These are phyloP conservation scores for Rutstroemia sp. DNA, from an alignment of 2,329 filamentous ascomycete species.

Conservation along the genomic window DNA sequence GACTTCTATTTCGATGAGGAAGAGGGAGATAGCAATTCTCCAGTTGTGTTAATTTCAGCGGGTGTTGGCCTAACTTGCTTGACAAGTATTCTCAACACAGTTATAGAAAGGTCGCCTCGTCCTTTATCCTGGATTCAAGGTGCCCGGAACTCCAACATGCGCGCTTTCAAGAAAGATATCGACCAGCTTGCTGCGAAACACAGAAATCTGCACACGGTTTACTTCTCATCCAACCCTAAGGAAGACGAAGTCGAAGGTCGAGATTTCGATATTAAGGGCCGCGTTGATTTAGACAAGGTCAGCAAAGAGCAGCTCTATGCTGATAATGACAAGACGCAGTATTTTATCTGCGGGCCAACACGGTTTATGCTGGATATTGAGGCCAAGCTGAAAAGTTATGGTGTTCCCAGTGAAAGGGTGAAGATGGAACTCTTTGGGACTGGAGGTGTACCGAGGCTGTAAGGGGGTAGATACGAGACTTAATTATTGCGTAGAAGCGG, in stretches of 20 bases:
- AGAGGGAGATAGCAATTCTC: conserved; percentile 35
- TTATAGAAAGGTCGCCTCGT: conserved; percentile 33
- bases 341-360: conserved; percentile 6
- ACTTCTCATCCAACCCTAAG: background rate
- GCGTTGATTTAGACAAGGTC: background rate
- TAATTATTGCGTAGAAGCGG: too few species aligned
- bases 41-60: conserved; percentile 58
- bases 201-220: background rate
- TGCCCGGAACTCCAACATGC: conserved; percentile 40
- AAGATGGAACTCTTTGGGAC: conserved; percentile 4
- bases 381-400: background rate
- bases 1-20: conserved; percentile 53
- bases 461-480: too few species aligned
- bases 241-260: background rate
- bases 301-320: background rate
- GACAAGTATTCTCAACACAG: conserved; percentile 54
- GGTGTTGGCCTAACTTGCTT: conserved; percentile 64
- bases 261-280: background rate
- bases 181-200: conserved; percentile 14
- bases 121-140: conserved; percentile 58
- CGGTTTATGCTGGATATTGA: conserved; percentile 3
- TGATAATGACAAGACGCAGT: background rate
- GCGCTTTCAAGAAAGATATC: conserved; percentile 49
- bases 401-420: background rate
- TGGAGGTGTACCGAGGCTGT: background rate